phyloP scores from a whole-genome alignment of 257 asterid genomes.

The Forsythia suspensa region DNA sequence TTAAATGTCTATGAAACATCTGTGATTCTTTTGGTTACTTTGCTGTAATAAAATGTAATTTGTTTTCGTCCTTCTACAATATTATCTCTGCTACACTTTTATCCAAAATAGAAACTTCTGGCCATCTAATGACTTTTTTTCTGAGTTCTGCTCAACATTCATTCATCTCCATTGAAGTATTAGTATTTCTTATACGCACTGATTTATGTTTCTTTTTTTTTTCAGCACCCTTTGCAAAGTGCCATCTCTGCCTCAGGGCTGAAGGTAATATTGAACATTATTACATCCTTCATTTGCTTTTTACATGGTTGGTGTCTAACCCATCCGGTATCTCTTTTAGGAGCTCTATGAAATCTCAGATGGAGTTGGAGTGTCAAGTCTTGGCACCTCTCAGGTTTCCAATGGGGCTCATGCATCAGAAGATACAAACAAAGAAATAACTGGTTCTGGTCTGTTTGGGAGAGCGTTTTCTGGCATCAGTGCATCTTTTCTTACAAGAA shows the following conservation, averaged over 20 bases:
- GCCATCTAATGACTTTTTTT: neutral
- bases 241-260: conserved; percentile 52
- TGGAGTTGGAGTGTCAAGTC: conserved; percentile 32
- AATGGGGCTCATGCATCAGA: conserved; percentile 30
- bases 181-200: neutral
- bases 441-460: conserved; percentile 39
- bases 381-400: conserved; percentile 30
- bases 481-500: conserved; percentile 48
- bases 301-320: neutral
- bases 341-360: conserved; percentile 46
- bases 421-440: conserved; percentile 31
- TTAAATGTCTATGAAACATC: neutral
- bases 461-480: conserved; percentile 36
- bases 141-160: neutral
- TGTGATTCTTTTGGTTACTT: neutral
- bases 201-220: neutral
- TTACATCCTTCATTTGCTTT: neutral
- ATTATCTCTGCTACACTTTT: neutral
- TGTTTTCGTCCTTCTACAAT: too few species aligned
- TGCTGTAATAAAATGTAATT: neutral
- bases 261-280: conserved; percentile 46
- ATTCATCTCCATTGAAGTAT: neutral
- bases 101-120: too few species aligned
- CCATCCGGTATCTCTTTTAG: conserved; percentile 17
- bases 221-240: conserved; percentile 33